Conservation (phyloP, 345 rosid genomes). For the Capsella bursapastoris region DNA sequence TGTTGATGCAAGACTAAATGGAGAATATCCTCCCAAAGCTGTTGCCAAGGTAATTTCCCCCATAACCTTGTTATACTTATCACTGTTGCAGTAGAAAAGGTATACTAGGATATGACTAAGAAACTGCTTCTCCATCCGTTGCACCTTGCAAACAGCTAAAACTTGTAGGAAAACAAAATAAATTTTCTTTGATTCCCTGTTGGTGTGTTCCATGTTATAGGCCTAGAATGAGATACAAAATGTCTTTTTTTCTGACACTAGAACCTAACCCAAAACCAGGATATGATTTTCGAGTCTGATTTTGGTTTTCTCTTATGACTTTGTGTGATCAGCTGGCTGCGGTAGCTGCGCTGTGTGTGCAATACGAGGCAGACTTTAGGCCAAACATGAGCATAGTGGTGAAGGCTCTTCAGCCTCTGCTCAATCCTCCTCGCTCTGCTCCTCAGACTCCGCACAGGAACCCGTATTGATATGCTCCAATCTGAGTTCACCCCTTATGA, state of each 20-base stretch:
- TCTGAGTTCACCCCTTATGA: conserved; percentile 16
- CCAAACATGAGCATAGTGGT: conserved; percentile 90
- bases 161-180: too few species aligned
- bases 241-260: neutral
- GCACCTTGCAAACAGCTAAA: neutral
- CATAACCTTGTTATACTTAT: conserved; percentile 7
- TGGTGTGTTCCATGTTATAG: conserved; percentile 12
- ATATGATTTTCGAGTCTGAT: conserved; percentile 14
- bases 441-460: conserved; percentile 45
- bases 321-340: conserved; percentile 70
- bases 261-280: neutral
- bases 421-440: conserved; percentile 63
- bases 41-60: conserved; percentile 64
- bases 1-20: conserved; percentile 72
- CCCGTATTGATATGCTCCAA: conserved; percentile 32
- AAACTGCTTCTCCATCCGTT: neutral
- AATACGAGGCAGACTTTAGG: conserved; percentile 83
- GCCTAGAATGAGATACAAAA: conserved; percentile 13
- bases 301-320: conserved; percentile 18
- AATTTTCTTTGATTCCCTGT: neutral
- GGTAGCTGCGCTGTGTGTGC: conserved; percentile 78
- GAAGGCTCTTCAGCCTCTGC: conserved; percentile 78
- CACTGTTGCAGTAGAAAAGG: conserved; percentile 16
- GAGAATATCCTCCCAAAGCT: conserved; percentile 77
- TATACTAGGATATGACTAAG: conserved; percentile 5